Evolutionary conservation across 2,329 filamentous ascomycete genomes (phyloP), one percentile per base, ranked within the genome.

Genomic region (Colletotrichum simmondsii): DNA sequence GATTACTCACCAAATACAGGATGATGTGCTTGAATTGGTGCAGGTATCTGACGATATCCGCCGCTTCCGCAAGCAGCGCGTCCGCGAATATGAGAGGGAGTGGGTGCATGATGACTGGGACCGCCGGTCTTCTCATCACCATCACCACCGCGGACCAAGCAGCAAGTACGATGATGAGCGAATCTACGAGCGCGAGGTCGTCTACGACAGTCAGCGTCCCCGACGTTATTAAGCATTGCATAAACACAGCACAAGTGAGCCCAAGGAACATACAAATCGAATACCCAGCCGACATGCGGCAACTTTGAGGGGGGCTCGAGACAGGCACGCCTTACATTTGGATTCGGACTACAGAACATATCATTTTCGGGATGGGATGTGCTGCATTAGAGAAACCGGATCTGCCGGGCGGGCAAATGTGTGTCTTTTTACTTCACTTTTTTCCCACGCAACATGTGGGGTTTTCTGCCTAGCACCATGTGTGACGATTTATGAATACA

Each of bases 21-120:
- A 97, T 80, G 95, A 98, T 76, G 94, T 98, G 59, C 89, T 95
- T 56, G 91, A 93, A 75, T 90, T 98, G 4, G 94, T 97, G 30
- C 90, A 97, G 75, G 82, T 97, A 4, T 94, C 95, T 1, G 93
- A 97, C 74, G 90, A 94, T 24, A 97, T 98, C 79, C 93, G 94
- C 46, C 90, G 90, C 69, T 89, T 83, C 42, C 87, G 89, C 72
- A 85, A 85, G 78, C 82, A 87, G 22, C 86, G 88, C 64, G 83
- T 86, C 46, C 85, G 86, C 59, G 88, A 91, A 78, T 91, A 87
- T 79, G 92, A 94, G 82, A 86, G 89, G 67, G 85, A 89, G 54
- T 87, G 87, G 75, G 46, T 64, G n/a, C 85, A 87, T 65, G 84
- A 89, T 53, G 86, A 88, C 24, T 86, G 85, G 80, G 87, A 87